phyloP scores from a whole-genome alignment of 305 asterid species.

The Rubia peregrina region DNA sequence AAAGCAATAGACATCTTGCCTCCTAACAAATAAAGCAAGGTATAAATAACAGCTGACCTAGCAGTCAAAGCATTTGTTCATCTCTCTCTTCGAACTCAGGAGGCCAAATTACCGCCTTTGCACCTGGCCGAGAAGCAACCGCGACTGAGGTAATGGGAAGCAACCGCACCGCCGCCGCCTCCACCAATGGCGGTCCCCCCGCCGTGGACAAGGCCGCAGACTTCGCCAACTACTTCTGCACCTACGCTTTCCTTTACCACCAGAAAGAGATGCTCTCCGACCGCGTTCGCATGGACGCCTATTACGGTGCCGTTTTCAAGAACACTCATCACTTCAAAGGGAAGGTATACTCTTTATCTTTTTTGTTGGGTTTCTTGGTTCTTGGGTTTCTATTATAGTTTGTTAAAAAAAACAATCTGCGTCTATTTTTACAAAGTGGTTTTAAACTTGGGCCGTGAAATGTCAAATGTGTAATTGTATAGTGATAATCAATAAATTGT shows the following conservation, averaged over 20 bases:
- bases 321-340: constrained; percentile 78
- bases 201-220: constrained; percentile 80
- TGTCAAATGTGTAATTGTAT: neutral
- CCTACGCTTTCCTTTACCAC: constrained; percentile 87
- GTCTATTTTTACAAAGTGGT: neutral
- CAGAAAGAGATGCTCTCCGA: constrained; percentile 99
- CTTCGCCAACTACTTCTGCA: constrained; percentile 95
- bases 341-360: constrained; percentile 39
- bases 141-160: constrained; percentile 46
- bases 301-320: constrained; percentile 68
- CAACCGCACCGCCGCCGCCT: constrained; percentile 25
- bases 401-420: neutral
- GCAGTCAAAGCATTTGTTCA: too few species aligned
- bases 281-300: constrained; percentile 96
- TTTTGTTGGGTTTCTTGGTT: neutral
- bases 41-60: constrained; percentile 17
- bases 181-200: constrained; percentile 20
- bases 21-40: neutral
- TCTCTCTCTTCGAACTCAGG: neutral
- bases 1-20: neutral
- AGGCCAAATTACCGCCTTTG: neutral
- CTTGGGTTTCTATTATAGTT: neutral
- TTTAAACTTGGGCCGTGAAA: neutral
- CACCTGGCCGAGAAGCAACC: neutral
- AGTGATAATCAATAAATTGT: too few species aligned